These are phyloP conservation scores for Eruca vesicaria DNA, from an alignment of 441 rosid species.

Conservation along the genomic window DNA sequence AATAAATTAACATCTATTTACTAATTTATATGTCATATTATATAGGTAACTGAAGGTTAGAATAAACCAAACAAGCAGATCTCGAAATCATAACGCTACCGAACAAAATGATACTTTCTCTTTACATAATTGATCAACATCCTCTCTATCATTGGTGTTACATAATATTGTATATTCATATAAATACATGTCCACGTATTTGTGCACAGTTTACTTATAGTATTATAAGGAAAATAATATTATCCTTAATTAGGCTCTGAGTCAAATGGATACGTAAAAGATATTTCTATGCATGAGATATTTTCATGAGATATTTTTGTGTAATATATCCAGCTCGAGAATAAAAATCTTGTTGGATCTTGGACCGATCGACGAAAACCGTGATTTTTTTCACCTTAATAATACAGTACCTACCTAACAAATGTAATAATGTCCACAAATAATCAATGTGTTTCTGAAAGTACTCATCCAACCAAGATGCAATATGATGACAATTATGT, in stretches of 20 bases:
- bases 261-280: constrained; percentile 18
- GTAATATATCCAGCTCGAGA: constrained; percentile 6
- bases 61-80: constrained; percentile 15
- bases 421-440: neutral
- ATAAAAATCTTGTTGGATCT: constrained; percentile 2
- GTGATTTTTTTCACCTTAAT: neutral
- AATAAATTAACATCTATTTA: neutral
- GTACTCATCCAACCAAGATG: constrained; percentile 10
- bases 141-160: constrained; percentile 16
- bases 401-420: constrained; percentile 8
- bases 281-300: constrained; percentile 5
- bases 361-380: constrained; percentile 18
- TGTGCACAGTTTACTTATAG: neutral
- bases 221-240: neutral
- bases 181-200: constrained; percentile 26
- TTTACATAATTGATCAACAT: neutral
- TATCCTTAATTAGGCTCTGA: constrained; percentile 26
- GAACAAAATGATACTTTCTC: constrained; percentile 24
- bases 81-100: constrained; percentile 19
- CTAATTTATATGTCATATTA: neutral
- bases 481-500: constrained; percentile 2
- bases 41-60: neutral
- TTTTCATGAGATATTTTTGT: neutral
- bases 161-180: neutral
- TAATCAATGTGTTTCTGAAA: constrained; percentile 14